phyloP scores from a whole-genome alignment of 768 basidiomycete genomes.

The Auricularia heimuer region DNA sequence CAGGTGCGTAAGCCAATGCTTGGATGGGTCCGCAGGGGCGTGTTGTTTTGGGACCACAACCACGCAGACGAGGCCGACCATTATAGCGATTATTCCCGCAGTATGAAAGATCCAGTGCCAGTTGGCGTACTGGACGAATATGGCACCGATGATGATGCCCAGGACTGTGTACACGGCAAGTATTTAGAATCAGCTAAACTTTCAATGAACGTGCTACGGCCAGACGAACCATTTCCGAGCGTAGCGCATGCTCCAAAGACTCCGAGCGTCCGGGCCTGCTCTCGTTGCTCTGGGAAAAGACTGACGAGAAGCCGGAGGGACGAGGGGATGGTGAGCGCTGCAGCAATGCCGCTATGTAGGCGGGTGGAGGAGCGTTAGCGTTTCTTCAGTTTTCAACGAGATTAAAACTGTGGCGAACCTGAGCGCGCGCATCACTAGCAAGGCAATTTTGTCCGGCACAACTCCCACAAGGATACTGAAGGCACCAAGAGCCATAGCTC shows the following conservation, averaged over 20 bases:
- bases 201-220: not conserved
- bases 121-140: conserved; percentile 29
- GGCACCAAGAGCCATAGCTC: conserved; percentile 32
- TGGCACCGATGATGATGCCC: conserved; percentile 35
- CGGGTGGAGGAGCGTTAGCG: conserved; percentile 6
- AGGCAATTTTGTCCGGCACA: conserved; percentile 31
- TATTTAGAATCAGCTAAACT: not conserved
- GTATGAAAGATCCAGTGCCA: conserved; percentile 47
- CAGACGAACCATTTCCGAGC: conserved; percentile 30
- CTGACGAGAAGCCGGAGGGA: conserved; percentile 40
- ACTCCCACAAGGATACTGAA: conserved; percentile 39
- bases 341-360: conserved; percentile 20
- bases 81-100: conserved; percentile 28
- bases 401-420: conserved; percentile 22
- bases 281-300: conserved; percentile 36
- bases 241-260: conserved; percentile 38
- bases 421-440: conserved; percentile 43
- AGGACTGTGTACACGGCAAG: conserved; percentile 19
- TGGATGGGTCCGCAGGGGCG: not conserved
- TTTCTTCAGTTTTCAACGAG: too few relatives aligned
- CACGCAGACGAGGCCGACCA: conserved; percentile 22
- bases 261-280: conserved; percentile 40
- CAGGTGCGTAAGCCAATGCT: conserved; percentile 19
- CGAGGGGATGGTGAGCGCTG: conserved; percentile 43
- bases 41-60: conserved; percentile 26